Percentiles rank a stretch among this genome's conserved stretches.
Conservation (phyloP, 768 basidiomycete species). For the Rhodotorula taiwanensis region DNA sequence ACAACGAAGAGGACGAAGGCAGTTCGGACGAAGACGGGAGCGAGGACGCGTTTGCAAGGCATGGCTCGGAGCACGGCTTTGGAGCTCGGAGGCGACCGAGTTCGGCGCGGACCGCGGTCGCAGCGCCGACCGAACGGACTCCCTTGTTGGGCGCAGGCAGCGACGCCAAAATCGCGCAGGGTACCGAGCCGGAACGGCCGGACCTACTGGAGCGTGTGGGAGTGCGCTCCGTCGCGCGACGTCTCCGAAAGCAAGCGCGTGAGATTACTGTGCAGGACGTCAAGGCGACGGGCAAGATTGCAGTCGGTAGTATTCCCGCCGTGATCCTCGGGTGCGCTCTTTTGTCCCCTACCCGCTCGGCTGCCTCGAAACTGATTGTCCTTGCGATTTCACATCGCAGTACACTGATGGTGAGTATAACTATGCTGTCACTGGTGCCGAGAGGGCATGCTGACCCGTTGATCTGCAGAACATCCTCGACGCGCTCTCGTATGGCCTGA, state of each 20-base stretch:
- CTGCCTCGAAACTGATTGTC: too few relatives aligned
- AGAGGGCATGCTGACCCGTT: too few relatives aligned
- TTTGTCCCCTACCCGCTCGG: too few relatives aligned
- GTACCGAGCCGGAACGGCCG: not conserved
- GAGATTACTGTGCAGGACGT: slow-evolving; percentile 19
- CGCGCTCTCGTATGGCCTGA: slow-evolving; percentile 92
- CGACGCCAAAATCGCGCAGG: not conserved
- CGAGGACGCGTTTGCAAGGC: slow-evolving; percentile 2
- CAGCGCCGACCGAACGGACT: slow-evolving; percentile 8
- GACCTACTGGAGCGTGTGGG: not conserved
- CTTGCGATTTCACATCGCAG: too few relatives aligned
- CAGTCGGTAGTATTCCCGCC: slow-evolving; percentile 20
- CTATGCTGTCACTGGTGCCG: too few relatives aligned
- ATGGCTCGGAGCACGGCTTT: too few relatives aligned
- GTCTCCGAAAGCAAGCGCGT: not conserved
- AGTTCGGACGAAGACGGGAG: slow-evolving; percentile 6
- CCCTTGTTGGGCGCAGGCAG: slow-evolving; percentile 17
- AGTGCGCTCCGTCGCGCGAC: not conserved
- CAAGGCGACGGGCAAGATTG: slow-evolving; percentile 5
- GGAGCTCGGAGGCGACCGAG: not conserved
- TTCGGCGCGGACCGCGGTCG: not conserved
- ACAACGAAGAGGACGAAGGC: not conserved
- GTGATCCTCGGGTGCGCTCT: slow-evolving; percentile 36
- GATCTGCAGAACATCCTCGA: slow-evolving; percentile 65
- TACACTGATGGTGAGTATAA: slow-evolving; percentile 56